These are phyloP conservation scores for Lumnitzera racemosa DNA, from an alignment of 345 rosid species.

Conservation along the genomic window DNA sequence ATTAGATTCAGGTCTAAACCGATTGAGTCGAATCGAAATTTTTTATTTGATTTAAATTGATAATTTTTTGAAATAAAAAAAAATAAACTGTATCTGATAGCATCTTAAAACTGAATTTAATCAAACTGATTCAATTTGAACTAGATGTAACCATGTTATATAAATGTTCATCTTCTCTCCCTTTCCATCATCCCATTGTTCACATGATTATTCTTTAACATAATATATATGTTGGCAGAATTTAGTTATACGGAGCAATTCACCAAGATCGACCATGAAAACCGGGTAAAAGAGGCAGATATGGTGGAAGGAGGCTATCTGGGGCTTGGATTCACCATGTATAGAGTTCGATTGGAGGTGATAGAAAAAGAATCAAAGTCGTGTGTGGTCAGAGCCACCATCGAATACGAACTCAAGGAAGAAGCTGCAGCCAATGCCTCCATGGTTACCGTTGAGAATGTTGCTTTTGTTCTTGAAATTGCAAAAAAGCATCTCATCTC, in stretches of 20 bases:
- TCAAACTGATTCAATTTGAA: not conserved
- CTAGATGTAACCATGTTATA: no score
- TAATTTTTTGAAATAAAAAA: no score
- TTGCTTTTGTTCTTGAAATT: not conserved
- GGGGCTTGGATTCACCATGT: constrained; percentile 9
- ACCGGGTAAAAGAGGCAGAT: constrained; percentile 15
- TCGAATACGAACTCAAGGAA: constrained; percentile 12
- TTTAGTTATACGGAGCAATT: constrained; percentile 14
- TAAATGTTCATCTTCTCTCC: not conserved
- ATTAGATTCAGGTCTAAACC: no score
- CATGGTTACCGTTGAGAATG: not conserved
- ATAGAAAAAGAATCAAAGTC: constrained; percentile 2
- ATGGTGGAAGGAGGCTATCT: constrained; percentile 19
- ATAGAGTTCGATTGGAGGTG: constrained; percentile 1
- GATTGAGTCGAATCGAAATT: no score
- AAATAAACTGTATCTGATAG: no score
- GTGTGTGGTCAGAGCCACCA: constrained; percentile 9
- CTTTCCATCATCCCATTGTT: no score
- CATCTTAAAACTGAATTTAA: no score
- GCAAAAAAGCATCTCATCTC: constrained; percentile 9
- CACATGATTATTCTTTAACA: not conserved
- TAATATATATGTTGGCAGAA: no score
- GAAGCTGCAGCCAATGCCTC: constrained; percentile 13
- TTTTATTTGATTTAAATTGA: no score
- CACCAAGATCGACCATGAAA: constrained; percentile 21